phyloP scores from a whole-genome alignment of 352 stramenopile genomes.

The Phytopythium oedochilum region DNA sequence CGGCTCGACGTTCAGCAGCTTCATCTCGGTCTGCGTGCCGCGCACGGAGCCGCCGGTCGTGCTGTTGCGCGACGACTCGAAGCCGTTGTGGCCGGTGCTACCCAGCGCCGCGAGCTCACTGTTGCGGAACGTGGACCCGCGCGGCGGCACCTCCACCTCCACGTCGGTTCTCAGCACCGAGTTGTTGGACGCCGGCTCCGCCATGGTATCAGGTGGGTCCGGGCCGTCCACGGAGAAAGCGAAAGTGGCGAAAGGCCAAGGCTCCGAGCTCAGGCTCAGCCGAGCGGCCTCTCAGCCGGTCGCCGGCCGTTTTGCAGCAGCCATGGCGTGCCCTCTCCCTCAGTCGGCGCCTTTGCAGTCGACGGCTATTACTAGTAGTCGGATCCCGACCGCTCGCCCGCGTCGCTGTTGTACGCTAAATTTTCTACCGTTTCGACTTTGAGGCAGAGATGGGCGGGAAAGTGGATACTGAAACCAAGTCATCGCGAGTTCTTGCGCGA shows the following conservation, averaged over 20 bases:
- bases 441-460: too few species aligned
- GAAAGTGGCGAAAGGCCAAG: too few species aligned
- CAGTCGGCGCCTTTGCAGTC: too few species aligned
- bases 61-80: conserved; percentile 24
- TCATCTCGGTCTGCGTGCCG: conserved; percentile 55
- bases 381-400: too few species aligned
- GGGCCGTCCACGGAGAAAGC: too few species aligned
- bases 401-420: too few species aligned
- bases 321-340: neutral
- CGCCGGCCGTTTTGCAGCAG: neutral
- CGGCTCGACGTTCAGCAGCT: conserved; percentile 43
- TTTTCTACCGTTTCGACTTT: neutral
- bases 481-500: neutral
- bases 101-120: conserved; percentile 24
- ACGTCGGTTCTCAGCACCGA: conserved; percentile 2
- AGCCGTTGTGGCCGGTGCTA: conserved; percentile 1
- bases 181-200: conserved; percentile 6
- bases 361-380: neutral
- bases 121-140: conserved; percentile 36
- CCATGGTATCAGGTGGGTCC: too few species aligned
- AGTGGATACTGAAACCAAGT: neutral
- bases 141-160: conserved; percentile 1
- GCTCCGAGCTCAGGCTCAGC: too few species aligned
- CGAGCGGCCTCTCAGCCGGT: neutral
- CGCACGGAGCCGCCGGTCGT: conserved; percentile 8